A percentile compares a stretch with the other conserved stretches of the same genome.
These are phyloP conservation scores for Tilletia caries DNA, from an alignment of 1,284 basidiomycete species.

Conservation along the genomic window DNA sequence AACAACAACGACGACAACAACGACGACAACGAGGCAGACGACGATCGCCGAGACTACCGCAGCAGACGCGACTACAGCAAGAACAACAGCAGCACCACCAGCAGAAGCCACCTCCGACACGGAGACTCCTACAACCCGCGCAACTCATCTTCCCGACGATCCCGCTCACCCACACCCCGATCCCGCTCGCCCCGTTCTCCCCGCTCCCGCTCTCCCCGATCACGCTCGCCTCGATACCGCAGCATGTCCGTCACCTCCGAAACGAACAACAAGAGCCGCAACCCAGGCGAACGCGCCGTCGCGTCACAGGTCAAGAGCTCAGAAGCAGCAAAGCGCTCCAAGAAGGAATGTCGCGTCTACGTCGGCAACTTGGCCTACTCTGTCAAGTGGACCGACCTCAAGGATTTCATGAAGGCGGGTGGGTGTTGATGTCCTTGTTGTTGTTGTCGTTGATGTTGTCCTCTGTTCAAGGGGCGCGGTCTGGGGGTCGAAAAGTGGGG, in stretches of 20 bases:
- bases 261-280: slow-evolving; percentile 1
- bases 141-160: neutral
- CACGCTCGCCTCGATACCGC: slow-evolving; percentile 9
- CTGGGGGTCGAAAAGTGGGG: slow-evolving; percentile 63
- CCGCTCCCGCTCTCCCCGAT: slow-evolving; percentile 3
- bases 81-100: neutral
- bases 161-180: neutral
- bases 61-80: slow-evolving; percentile 12
- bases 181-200: slow-evolving; percentile 6
- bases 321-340: slow-evolving; percentile 74
- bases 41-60: neutral
- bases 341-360: slow-evolving; percentile 95
- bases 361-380: slow-evolving; percentile 97
- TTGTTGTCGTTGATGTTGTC: slow-evolving; percentile 16
- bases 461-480: slow-evolving; percentile 56
- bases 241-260: slow-evolving; percentile 7
- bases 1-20: neutral
- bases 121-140: neutral
- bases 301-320: slow-evolving; percentile 22
- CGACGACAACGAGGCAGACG: neutral
- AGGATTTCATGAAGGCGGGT: slow-evolving; percentile 56
- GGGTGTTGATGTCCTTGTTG: slow-evolving; percentile 37
- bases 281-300: slow-evolving; percentile 23
- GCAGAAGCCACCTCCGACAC: slow-evolving; percentile 1
- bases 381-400: slow-evolving; percentile 93